Conservation (phyloP, 495 filamentous ascomycete genomes). For the Delitschia confertaspora region DNA sequence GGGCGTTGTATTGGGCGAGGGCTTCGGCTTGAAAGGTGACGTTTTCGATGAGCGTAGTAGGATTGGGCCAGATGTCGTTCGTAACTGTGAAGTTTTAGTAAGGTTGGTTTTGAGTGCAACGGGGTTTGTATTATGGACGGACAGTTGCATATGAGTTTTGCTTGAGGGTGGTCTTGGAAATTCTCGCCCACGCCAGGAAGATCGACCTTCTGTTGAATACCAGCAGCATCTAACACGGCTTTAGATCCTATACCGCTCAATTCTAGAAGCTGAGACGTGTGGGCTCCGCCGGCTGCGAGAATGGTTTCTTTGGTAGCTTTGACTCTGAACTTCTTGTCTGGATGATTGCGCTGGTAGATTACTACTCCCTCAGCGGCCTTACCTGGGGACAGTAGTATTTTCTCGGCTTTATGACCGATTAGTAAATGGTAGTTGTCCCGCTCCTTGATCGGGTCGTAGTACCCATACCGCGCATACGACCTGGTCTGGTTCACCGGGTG, state of each 20-base stretch:
- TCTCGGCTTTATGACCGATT: slow-evolving; percentile 17
- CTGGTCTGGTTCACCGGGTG: slow-evolving; percentile 11
- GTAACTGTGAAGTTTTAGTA: slow-evolving; percentile 1
- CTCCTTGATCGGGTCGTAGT: slow-evolving; percentile 11
- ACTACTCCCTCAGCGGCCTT: slow-evolving; percentile 17
- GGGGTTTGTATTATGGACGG: too few relatives aligned
- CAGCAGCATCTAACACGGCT: slow-evolving; percentile 9
- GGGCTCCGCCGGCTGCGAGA: slow-evolving; percentile 11
- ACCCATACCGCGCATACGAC: slow-evolving; percentile 18
- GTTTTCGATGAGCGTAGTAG: slow-evolving; percentile 21
- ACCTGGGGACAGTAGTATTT: not conserved
- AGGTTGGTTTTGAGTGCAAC: not conserved
- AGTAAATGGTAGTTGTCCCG: slow-evolving; percentile 22
- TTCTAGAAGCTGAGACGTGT: slow-evolving; percentile 17
- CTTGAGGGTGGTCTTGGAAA: slow-evolving; percentile 18
- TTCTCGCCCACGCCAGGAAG: slow-evolving; percentile 16
- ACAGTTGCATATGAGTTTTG: slow-evolving; percentile 9
- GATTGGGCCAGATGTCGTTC: slow-evolving; percentile 35
- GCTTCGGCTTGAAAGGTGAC: slow-evolving; percentile 13
- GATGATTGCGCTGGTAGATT: slow-evolving; percentile 17
- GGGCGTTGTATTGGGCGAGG: slow-evolving; percentile 5
- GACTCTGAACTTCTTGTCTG: slow-evolving; percentile 25
- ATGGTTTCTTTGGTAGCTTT: slow-evolving; percentile 47
- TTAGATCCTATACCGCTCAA: slow-evolving; percentile 14
- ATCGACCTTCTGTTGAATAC: slow-evolving; percentile 3